Evolutionary conservation across 2,329 filamentous ascomycete genomes (phyloP), one percentile per base, ranked within the genome.

Genomic region (Nannizzia gypsea): DNA sequence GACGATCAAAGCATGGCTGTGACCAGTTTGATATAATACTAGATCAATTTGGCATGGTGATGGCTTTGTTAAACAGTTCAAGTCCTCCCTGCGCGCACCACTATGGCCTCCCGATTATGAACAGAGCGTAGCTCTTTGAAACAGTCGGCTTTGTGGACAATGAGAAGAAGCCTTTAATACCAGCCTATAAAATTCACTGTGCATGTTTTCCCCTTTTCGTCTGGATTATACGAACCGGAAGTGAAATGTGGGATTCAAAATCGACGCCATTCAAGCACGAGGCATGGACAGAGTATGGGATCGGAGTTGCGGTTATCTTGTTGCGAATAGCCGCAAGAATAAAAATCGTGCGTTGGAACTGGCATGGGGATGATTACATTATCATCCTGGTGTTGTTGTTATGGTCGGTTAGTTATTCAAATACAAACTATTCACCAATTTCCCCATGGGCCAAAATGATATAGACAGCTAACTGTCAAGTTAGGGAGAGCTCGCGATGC

Each of bases 311-410:
- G 6, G 63, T 78, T 2, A 62, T 78, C 2, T 62, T 76, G 1
- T 60, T 74, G 3, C 73, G 76, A 13, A 73, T 74, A 60, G 72
- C 71, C 61, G 71, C 74, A 1, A 66, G 76, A 36, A 70, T 69
- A 64, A 74, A 69, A 58, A 63, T 70, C 5, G 73, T 77, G 2
- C 75, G 76, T 0, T 65, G 74, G 60, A 72, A 67, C 11, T 75
- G 71, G 67, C 70, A 76, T 17, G 73, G 74, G 1, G 76, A 78
- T 62, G 76, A 78, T 55, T 72, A 71, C 57, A 77, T 78, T 59
- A 69, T 74, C 0, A 60, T 74, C 15, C 52, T 71, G 3, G 67
- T 69, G 0, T 62, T 76, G 3, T 2, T 76, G 0, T 72, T 77
- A 50, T 75, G 73, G 70, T 76, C 73, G 24, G 74, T 69, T 55